A percentile compares a stretch with the other conserved stretches of the same genome.
Conservation (phyloP, 768 basidiomycete species). For the Mycena chlorophos region DNA sequence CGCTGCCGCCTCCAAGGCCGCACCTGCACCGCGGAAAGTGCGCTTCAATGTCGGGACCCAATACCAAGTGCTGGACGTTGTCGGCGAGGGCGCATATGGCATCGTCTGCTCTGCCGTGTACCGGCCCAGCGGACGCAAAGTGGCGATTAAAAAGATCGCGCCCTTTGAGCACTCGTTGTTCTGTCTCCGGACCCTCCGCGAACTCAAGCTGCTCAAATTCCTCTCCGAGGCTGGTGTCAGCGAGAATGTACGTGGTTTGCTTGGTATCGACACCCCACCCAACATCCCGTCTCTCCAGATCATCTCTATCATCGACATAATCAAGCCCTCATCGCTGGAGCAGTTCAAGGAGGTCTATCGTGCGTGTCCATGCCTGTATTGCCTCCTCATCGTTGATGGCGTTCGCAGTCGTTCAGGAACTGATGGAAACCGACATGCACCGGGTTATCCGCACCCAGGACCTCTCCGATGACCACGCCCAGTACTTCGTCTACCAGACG, state of each 20-base stretch:
- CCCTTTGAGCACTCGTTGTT: slow-evolving; percentile 97
- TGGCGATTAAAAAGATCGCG: slow-evolving; percentile 95
- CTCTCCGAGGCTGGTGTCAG: slow-evolving; percentile 85
- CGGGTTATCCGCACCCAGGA: slow-evolving; percentile 78
- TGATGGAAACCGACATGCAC: slow-evolving; percentile 81
- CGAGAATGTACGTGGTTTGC: slow-evolving; percentile 66
- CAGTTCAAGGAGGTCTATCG: slow-evolving; percentile 82
- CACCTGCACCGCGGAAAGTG: not conserved
- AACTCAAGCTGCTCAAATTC: slow-evolving; percentile 81
- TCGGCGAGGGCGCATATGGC: slow-evolving; percentile 91
- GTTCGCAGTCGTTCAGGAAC: slow-evolving; percentile 58
- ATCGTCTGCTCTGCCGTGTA: slow-evolving; percentile 95
- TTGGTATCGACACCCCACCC: not conserved
- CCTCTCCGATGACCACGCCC: slow-evolving; percentile 75
- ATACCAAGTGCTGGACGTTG: slow-evolving; percentile 84
- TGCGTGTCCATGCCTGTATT: slow-evolving; percentile 31
- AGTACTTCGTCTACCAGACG: slow-evolving; percentile 36
- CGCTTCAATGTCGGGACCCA: slow-evolving; percentile 52
- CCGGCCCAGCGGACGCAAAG: slow-evolving; percentile 81
- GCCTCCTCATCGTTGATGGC: not conserved
- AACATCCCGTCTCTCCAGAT: slow-evolving; percentile 46
- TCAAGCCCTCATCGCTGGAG: slow-evolving; percentile 75
- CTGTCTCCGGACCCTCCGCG: slow-evolving; percentile 85
- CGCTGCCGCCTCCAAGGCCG: not conserved
- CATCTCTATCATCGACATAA: slow-evolving; percentile 84